These are phyloP conservation scores for Perkinsus olseni DNA, from an alignment of 169 alveolate genomes.

Conservation along the genomic window DNA sequence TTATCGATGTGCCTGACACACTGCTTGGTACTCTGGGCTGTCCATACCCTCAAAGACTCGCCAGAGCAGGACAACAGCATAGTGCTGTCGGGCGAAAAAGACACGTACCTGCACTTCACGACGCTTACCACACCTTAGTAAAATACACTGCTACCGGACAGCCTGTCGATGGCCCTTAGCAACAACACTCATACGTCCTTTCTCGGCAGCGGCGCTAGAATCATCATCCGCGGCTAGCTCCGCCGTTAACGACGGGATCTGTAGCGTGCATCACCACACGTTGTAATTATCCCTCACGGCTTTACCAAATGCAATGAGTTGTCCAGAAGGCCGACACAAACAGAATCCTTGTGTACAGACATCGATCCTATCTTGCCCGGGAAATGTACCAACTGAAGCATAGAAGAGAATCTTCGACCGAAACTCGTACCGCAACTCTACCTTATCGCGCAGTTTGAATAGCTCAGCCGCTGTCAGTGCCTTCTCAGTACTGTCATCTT, in stretches of 20 bases:
- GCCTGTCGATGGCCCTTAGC: neutral
- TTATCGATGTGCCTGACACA: neutral
- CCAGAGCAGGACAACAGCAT: neutral
- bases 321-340: neutral
- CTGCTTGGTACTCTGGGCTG: neutral
- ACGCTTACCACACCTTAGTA: neutral
- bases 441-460: neutral
- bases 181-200: neutral
- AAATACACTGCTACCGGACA: neutral
- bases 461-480: neutral
- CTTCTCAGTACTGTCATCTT: neutral
- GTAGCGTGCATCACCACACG: neutral
- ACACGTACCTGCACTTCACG: neutral
- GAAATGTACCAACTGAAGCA: neutral
- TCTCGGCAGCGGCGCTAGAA: neutral
- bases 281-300: neutral
- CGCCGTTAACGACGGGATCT: neutral
- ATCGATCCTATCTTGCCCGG: neutral
- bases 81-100: neutral
- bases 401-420: neutral
- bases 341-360: neutral
- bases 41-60: neutral
- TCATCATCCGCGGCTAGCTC: neutral
- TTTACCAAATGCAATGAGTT: neutral
- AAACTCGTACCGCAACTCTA: neutral